Conservation (phyloP, 345 rosid genomes). For the Bruguiera sexangula region DNA sequence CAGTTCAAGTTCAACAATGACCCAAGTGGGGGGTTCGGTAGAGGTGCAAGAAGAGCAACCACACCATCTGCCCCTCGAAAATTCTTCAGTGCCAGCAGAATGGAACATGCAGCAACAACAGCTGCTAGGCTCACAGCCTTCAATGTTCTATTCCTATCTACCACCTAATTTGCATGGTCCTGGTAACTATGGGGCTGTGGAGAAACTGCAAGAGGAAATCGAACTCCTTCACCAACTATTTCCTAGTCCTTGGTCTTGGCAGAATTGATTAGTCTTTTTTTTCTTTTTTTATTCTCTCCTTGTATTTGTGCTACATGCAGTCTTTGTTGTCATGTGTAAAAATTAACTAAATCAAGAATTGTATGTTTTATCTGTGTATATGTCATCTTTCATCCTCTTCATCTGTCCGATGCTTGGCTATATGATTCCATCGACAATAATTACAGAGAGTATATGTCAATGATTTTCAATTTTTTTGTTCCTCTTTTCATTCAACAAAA, state of each 20-base stretch:
- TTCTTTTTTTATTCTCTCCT: background rate
- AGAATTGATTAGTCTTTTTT: background rate
- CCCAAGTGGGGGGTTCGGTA: background rate
- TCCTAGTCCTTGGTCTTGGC: constrained; percentile 21
- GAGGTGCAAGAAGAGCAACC: background rate
- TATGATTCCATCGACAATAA: no score
- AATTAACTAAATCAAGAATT: no score
- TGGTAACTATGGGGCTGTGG: background rate
- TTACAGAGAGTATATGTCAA: no score
- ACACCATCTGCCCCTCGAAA: background rate
- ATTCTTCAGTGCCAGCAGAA: background rate
- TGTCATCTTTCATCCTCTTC: no score
- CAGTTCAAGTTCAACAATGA: background rate
- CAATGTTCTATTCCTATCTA: background rate
- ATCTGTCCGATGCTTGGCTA: no score
- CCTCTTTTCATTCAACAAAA: no score
- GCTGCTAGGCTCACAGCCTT: background rate
- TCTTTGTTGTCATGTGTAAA: no score
- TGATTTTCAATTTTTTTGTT: no score
- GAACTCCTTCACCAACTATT: background rate
- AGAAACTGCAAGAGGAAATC: background rate
- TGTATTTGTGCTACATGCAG: background rate
- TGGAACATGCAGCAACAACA: constrained; percentile 1
- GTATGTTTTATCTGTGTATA: no score
- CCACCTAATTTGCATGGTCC: background rate